phyloP scores from a whole-genome alignment of 805 yeast species.

The Yamadazyma akitaensis region DNA sequence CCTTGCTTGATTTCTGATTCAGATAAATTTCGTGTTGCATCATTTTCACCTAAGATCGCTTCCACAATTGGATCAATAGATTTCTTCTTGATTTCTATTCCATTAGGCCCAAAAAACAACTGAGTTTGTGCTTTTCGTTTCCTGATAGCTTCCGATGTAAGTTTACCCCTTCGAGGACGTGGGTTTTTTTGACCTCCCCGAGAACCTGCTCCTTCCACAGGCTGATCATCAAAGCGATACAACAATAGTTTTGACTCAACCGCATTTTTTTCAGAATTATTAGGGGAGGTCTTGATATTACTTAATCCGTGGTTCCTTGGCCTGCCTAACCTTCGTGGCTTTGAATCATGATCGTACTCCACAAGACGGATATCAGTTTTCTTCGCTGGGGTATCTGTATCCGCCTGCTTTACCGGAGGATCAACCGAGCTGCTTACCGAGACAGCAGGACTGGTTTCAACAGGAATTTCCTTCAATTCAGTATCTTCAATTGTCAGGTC shows the following conservation, averaged over 20 bases:
- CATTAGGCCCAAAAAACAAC: conserved; percentile 11
- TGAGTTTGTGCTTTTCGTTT: conserved; percentile 21
- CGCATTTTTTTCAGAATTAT: conserved; percentile 19
- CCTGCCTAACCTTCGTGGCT: conserved; percentile 33
- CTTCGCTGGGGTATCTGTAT: neutral
- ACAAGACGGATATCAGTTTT: conserved; percentile 18
- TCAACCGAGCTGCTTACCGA: neutral
- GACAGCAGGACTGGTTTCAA: too few relatives aligned
- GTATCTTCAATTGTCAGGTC: neutral
- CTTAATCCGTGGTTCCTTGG: conserved; percentile 28
- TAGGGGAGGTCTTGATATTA: conserved; percentile 14
- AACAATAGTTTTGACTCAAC: conserved; percentile 29
- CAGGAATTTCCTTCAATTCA: neutral
- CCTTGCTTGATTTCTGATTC: neutral
- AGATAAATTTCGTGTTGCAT: too few relatives aligned
- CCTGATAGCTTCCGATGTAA: conserved; percentile 20
- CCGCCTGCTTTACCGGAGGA: neutral
- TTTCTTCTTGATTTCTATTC: neutral
- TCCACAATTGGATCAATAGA: neutral
- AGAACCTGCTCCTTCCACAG: conserved; percentile 39
- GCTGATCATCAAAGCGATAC: conserved; percentile 32
- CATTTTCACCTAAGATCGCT: too few relatives aligned
- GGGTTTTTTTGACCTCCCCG: conserved; percentile 31
- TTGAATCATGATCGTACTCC: conserved; percentile 29
- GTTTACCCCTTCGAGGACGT: conserved; percentile 19